phyloP scores from a whole-genome alignment of 805 yeast species.

The Kluyveromyces lactis region DNA sequence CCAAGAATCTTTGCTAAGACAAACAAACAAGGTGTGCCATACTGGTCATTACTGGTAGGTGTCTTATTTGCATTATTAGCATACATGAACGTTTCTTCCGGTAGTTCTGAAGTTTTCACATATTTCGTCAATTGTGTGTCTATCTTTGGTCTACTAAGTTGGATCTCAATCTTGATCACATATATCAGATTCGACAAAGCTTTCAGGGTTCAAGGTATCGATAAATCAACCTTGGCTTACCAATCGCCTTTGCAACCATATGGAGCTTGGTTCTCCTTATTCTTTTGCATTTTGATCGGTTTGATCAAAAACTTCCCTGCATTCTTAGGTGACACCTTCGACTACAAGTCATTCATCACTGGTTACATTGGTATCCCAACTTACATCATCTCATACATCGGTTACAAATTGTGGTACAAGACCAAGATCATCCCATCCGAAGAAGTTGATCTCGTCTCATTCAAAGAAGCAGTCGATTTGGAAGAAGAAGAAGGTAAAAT shows the following conservation, averaged over 20 bases:
- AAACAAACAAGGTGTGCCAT: constrained; percentile 65
- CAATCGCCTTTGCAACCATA: constrained; percentile 63
- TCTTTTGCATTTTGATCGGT: constrained; percentile 45
- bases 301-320: constrained; percentile 67
- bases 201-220: constrained; percentile 56
- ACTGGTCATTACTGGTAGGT: constrained; percentile 43
- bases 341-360: constrained; percentile 61
- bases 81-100: constrained; percentile 56
- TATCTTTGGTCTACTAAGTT: constrained; percentile 65
- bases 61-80: constrained; percentile 54
- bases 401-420: constrained; percentile 50
- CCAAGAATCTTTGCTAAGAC: constrained; percentile 60
- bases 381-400: constrained; percentile 44
- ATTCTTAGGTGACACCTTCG: constrained; percentile 52
- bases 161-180: constrained; percentile 63
- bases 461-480: constrained; percentile 22
- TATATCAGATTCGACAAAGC: constrained; percentile 62
- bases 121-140: constrained; percentile 73
- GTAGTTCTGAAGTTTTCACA: constrained; percentile 49
- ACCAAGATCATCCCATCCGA: constrained; percentile 41
- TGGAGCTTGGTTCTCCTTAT: constrained; percentile 52
- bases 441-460: constrained; percentile 54
- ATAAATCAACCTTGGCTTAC: constrained; percentile 47
- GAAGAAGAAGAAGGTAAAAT: constrained; percentile 29
- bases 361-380: constrained; percentile 66